Evolutionary conservation across 495 filamentous ascomycete species (phyloP).

Genomic region (Annulohypoxylon stygium): DNA sequence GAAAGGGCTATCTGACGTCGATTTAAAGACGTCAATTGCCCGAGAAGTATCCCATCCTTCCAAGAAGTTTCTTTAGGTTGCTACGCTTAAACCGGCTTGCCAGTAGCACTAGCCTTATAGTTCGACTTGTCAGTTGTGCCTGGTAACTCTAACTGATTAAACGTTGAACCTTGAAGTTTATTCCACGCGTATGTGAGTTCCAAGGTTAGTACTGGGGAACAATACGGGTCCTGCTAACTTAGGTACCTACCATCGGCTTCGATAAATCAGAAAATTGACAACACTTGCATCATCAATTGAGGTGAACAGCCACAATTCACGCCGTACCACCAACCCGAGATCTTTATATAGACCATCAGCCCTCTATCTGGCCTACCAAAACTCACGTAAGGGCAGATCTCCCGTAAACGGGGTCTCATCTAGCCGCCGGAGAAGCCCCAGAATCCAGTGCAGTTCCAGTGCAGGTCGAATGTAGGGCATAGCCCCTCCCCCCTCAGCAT

Average conservation of each 20-base stretch:
- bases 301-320: background rate
- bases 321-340: background rate
- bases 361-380: conserved; percentile 4
- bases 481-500: conserved; percentile 25
- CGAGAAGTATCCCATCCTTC: background rate
- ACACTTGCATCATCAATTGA: background rate
- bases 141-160: background rate
- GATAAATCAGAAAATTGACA: background rate
- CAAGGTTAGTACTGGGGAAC: background rate
- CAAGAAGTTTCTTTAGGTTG: conserved; percentile 4
- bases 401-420: conserved; percentile 6
- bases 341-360: conserved; percentile 20
- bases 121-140: background rate
- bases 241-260: background rate
- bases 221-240: background rate
- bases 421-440: conserved; percentile 8
- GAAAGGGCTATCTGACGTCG: background rate
- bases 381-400: background rate
- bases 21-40: background rate
- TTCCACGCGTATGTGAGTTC: background rate
- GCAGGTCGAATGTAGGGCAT: conserved; percentile 32
- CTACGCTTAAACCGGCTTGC: background rate
- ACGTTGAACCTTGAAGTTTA: conserved; percentile 5
- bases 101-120: conserved; percentile 4
- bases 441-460: conserved; percentile 21